Conservation (phyloP, 257 asterid species). For the Lithospermum erythrorhizon region DNA sequence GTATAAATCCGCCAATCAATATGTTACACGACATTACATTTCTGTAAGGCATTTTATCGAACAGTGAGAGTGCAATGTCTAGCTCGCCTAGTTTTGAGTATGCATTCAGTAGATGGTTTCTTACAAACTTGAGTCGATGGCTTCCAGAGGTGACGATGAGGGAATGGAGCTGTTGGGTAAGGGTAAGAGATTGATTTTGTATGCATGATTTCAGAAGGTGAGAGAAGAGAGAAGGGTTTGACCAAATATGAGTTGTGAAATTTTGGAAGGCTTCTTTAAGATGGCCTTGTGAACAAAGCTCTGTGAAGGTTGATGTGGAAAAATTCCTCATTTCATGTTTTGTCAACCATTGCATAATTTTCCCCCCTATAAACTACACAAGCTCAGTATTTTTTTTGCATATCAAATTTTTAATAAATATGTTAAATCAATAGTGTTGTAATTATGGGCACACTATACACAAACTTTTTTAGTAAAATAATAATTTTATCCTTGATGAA, state of each 20-base stretch:
- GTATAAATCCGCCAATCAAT: constrained; percentile 60
- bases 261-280: constrained; percentile 41
- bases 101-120: constrained; percentile 54
- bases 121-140: constrained; percentile 39
- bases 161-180: constrained; percentile 58
- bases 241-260: constrained; percentile 32
- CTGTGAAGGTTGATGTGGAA: constrained; percentile 20
- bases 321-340: no score
- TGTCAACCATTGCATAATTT: no score
- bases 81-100: constrained; percentile 46
- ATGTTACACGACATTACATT: constrained; percentile 75
- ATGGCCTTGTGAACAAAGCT: constrained; percentile 40
- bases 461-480: no score
- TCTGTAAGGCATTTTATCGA: constrained; percentile 47
- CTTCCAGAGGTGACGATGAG: constrained; percentile 43
- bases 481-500: no score
- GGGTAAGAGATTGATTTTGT: constrained; percentile 29
- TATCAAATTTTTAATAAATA: no score
- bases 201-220: constrained; percentile 58
- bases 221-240: constrained; percentile 49
- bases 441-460: no score
- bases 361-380: no score
- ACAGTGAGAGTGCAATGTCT: constrained; percentile 35
- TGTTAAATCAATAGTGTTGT: no score
- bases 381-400: no score